Evolutionary conservation across 2,329 filamentous ascomycete species (phyloP).

Genomic region (Pseudocercospora fuligena): DNA sequence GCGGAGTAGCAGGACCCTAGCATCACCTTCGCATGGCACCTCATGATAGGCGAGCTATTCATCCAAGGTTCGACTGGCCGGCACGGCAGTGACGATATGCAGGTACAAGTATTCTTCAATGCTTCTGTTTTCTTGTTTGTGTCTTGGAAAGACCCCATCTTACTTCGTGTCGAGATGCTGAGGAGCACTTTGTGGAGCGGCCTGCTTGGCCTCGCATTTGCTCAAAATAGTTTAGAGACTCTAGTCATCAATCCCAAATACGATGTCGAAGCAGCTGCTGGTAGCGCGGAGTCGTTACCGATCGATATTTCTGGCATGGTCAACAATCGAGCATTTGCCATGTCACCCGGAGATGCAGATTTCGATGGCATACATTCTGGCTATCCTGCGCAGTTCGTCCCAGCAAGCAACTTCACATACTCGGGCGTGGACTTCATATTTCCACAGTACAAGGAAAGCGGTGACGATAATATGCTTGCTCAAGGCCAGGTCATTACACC

Average conservation of each 20-base stretch:
- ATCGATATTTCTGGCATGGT: slow-evolving; percentile 36
- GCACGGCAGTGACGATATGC: slow-evolving; percentile 14
- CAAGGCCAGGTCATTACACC: slow-evolving; percentile 43
- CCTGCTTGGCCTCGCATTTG: slow-evolving; percentile 24
- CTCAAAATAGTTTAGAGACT: slow-evolving; percentile 28
- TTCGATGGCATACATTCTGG: slow-evolving; percentile 44
- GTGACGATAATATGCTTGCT: slow-evolving; percentile 47
- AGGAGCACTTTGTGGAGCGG: neutral
- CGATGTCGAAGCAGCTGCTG: slow-evolving; percentile 30
- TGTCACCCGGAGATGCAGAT: slow-evolving; percentile 42
- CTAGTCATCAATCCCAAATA: slow-evolving; percentile 38
- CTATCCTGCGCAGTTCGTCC: slow-evolving; percentile 46
- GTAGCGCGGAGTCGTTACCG: slow-evolving; percentile 28
- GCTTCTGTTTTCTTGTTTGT: slow-evolving; percentile 4
- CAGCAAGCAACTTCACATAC: slow-evolving; percentile 43
- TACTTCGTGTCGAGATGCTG: neutral
- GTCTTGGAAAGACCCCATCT: neutral
- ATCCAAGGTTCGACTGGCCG: slow-evolving; percentile 18
- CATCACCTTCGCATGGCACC: slow-evolving; percentile 1
- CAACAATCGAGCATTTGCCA: slow-evolving; percentile 46
- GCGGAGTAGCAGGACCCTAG: slow-evolving; percentile 3
- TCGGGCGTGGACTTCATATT: slow-evolving; percentile 46
- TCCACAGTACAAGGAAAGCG: slow-evolving; percentile 42
- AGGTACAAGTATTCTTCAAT: slow-evolving; percentile 27
- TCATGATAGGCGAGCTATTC: slow-evolving; percentile 19